phyloP scores from a whole-genome alignment of 2,329 filamentous ascomycete species.

The Botrytis squamosa region DNA sequence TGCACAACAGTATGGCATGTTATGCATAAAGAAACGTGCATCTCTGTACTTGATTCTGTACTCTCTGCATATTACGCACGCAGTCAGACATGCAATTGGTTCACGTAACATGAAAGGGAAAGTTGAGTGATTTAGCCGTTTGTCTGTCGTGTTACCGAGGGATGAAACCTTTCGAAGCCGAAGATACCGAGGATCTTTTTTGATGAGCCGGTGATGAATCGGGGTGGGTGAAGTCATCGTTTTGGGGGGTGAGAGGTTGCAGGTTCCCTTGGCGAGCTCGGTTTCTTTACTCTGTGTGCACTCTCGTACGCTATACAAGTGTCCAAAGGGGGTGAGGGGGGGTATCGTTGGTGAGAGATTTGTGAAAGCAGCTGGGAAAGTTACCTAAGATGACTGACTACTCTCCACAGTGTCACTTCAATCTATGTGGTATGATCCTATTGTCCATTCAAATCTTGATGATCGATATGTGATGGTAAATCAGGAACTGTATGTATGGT shows the following conservation, averaged over 20 bases:
- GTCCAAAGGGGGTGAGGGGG: not conserved
- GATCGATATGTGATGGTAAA: not conserved
- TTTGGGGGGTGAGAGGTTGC: not conserved
- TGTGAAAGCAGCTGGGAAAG: not conserved
- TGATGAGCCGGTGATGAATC: not conserved
- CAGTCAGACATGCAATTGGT: not conserved
- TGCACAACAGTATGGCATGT: conserved; percentile 6
- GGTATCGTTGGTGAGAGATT: not conserved
- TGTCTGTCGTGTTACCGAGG: not conserved
- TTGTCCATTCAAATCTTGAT: not conserved
- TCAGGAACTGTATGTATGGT: not conserved
- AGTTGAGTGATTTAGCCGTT: not conserved
- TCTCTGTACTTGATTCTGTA: conserved; percentile 12
- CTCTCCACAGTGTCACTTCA: not conserved
- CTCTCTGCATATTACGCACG: conserved; percentile 8
- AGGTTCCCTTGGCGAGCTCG: not conserved
- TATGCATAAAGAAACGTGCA: conserved; percentile 6
- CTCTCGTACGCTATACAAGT: not conserved
- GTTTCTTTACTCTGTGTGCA: not conserved
- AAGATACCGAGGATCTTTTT: conserved; percentile 1
- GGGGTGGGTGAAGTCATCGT: not conserved
- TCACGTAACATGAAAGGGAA: conserved; percentile 4
- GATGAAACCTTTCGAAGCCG: not conserved
- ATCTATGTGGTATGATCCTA: not conserved
- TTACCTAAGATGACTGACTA: not conserved